Conservation (phyloP, 768 basidiomycete species). For the Vararia minispora region DNA sequence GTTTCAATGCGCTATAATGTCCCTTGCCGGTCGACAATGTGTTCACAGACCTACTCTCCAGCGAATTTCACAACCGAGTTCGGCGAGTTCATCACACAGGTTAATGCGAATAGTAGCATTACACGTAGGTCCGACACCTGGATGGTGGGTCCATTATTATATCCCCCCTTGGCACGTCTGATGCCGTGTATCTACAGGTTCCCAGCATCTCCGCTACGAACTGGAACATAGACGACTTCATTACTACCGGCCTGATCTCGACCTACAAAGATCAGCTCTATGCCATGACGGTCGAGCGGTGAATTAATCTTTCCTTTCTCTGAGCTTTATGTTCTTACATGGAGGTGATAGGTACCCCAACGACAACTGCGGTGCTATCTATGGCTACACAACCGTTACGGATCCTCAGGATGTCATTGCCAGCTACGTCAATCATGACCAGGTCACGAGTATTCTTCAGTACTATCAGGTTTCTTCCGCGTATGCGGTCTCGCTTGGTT, state of each 20-base stretch:
- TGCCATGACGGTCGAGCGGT: constrained; percentile 31
- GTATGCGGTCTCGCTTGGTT: constrained; percentile 28
- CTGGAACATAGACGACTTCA: too few relatives aligned
- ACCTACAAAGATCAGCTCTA: constrained; percentile 23
- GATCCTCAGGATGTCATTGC: too few relatives aligned
- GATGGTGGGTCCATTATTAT: too few relatives aligned
- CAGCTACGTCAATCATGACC: not conserved
- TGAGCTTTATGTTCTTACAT: not conserved
- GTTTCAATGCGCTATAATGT: too few relatives aligned
- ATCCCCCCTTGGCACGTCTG: too few relatives aligned
- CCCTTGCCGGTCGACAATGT: too few relatives aligned
- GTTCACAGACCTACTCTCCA: too few relatives aligned
- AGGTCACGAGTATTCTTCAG: constrained; percentile 12
- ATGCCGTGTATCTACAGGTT: too few relatives aligned
- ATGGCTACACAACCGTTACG: constrained; percentile 14
- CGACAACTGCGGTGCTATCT: constrained; percentile 23
- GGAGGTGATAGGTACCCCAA: constrained; percentile 25
- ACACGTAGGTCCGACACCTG: too few relatives aligned
- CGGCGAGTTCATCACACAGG: too few relatives aligned
- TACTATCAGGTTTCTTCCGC: constrained; percentile 23
- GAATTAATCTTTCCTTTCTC: not conserved
- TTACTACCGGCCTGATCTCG: constrained; percentile 20
- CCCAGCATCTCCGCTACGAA: constrained; percentile 7
- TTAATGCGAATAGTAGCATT: too few relatives aligned
- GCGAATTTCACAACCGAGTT: too few relatives aligned